phyloP scores from a whole-genome alignment of 2,329 filamentous ascomycete genomes.

The Neospermospora avenae region DNA sequence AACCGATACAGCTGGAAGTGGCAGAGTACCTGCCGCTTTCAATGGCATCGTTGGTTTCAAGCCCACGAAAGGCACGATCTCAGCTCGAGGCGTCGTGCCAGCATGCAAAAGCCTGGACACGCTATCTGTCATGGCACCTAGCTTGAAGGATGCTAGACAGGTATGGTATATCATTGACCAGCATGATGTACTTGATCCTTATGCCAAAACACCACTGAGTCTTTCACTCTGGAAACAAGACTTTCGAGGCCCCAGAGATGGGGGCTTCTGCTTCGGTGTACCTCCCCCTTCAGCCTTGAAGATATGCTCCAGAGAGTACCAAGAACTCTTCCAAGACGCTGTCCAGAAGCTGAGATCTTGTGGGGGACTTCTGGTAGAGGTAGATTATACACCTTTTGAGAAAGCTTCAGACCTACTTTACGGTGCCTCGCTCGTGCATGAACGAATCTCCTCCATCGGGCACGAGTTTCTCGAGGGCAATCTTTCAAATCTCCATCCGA shows the following conservation, averaged over 20 bases:
- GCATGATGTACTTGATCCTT: constrained; percentile 45
- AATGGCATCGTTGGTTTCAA: constrained; percentile 48
- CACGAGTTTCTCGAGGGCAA: constrained; percentile 37
- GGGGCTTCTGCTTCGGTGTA: constrained; percentile 47
- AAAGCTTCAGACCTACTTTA: constrained; percentile 50
- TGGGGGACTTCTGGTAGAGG: constrained; percentile 38
- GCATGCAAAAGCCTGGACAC: constrained; percentile 53
- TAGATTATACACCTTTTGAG: constrained; percentile 46
- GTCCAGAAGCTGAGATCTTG: constrained; percentile 38
- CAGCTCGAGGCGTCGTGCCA: constrained; percentile 45
- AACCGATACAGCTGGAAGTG: constrained; percentile 51
- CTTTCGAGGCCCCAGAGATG: constrained; percentile 27
- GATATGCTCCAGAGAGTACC: constrained; percentile 42
- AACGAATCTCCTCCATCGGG: constrained; percentile 45
- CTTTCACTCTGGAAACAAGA: constrained; percentile 31
- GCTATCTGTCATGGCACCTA: constrained; percentile 46
- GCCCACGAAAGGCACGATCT: constrained; percentile 48
- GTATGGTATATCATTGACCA: constrained; percentile 48
- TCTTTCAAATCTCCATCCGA: constrained; percentile 43
- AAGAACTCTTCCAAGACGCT: constrained; percentile 38
- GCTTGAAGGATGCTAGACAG: constrained; percentile 44
- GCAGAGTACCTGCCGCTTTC: constrained; percentile 47
- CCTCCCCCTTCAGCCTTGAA: constrained; percentile 42
- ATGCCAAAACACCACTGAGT: constrained; percentile 40
- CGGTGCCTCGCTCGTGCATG: constrained; percentile 50